Evolutionary conservation across 164 flowering plant species (phyloP), one percentile per base, ranked within the genome.

Genomic region (Magnolia kwangsiensis): DNA sequence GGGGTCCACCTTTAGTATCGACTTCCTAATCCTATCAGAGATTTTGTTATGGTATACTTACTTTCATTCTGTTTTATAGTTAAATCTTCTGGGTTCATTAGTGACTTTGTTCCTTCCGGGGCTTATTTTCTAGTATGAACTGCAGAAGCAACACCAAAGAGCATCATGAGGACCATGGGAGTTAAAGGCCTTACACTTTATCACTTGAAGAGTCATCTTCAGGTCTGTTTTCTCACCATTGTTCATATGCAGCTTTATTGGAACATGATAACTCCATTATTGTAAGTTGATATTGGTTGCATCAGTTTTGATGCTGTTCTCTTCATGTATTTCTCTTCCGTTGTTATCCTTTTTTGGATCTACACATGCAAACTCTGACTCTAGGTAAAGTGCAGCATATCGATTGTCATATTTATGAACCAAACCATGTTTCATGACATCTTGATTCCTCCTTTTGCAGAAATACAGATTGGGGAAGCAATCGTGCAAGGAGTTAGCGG

Each of bases 391-490:
- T 50, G 18, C 6, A 49, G 18, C 8, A 29, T 21, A 73, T 29
- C n/a, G 6, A 23, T 27, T 24, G 50, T 31, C 45, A 6, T 51
- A 16, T 76, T 59, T 13, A 19, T 45, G 14, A 37, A 18, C 37
- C 66, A 61, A 31, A 50, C 45, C 27, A 58, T 75, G 24, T 24
- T 51, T 8, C 23, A 67, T 67, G 23, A 9, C 18, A 9, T 68
- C 19, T 63, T 31, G 67, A 68, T 23, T 49, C 19, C 63, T 76
- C 14, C 21, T 20, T 77, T 78, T 82, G 88, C 92, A 95, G 99
- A 95, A 95, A 83, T 95, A 87, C 82, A 87, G 99, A 50, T 64
- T 95, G 87, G 98, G 99, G 75, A 95, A 87, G 86, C 99, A 92
- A 83, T 79, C 97, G 14, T 82, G 81, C 88, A 95, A 91, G 87